phyloP scores from a whole-genome alignment of 345 rosid species.

The Schrenkiella parvula region DNA sequence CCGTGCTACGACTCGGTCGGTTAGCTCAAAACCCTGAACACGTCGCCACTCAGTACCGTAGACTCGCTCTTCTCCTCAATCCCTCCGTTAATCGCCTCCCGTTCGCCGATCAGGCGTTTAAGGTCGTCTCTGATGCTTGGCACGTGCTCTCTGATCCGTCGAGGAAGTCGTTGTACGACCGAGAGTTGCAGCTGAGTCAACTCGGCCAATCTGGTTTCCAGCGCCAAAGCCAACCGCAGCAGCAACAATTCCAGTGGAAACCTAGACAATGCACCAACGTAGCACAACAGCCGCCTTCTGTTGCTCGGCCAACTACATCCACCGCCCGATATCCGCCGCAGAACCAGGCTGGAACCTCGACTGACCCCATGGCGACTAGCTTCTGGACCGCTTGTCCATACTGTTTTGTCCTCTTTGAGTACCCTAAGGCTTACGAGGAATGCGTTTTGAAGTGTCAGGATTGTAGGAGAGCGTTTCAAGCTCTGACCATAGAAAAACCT shows the following conservation, averaged over 20 bases:
- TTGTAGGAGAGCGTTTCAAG: conserved; percentile 82
- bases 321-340: not conserved
- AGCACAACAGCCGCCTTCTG: conserved; percentile 8
- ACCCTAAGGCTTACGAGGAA: conserved; percentile 68
- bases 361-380: conserved; percentile 36
- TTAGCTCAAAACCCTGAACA: conserved; percentile 64
- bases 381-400: conserved; percentile 98
- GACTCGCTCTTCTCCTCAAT: conserved; percentile 65
- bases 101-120: conserved; percentile 72
- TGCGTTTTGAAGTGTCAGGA: conserved; percentile 72
- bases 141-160: conserved; percentile 59
- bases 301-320: conserved; percentile 4
- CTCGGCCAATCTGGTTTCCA: conserved; percentile 25
- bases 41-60: conserved; percentile 74
- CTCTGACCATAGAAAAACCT: conserved; percentile 54
- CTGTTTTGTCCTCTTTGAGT: conserved; percentile 76
- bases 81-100: conserved; percentile 61
- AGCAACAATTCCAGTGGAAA: conserved; percentile 12
- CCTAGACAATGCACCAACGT: conserved; percentile 10
- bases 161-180: conserved; percentile 69
- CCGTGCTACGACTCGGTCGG: conserved; percentile 70
- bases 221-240: conserved; percentile 17
- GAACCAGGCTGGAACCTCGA: conserved; percentile 23
- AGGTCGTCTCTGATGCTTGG: conserved; percentile 83
- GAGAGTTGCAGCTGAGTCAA: conserved; percentile 61